These are phyloP conservation scores for Neocatenulostroma microsporum DNA, from an alignment of 2,329 filamentous ascomycete species.

Conservation along the genomic window DNA sequence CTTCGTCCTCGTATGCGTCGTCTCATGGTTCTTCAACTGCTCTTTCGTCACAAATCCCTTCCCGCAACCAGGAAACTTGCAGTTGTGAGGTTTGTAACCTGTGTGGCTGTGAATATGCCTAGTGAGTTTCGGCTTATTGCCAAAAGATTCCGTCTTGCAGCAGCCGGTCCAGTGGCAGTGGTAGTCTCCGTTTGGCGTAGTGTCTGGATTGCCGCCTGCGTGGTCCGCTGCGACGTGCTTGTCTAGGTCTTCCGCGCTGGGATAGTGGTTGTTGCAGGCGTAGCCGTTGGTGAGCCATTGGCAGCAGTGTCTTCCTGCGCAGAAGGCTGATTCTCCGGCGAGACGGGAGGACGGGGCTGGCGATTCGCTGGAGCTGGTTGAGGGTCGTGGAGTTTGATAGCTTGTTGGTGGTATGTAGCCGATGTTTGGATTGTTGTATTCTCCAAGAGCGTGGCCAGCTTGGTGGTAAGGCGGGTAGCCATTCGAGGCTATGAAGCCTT, in stretches of 20 bases:
- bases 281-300: conserved; percentile 19
- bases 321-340: conserved; percentile 19
- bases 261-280: conserved; percentile 15
- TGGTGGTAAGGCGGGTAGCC: no score
- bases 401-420: background rate
- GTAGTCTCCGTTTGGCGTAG: conserved; percentile 16
- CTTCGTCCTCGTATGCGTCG: conserved; percentile 59
- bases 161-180: conserved; percentile 47
- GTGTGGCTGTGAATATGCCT: conserved; percentile 60
- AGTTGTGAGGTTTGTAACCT: conserved; percentile 42
- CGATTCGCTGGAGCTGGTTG: conserved; percentile 1
- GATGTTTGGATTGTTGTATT: background rate
- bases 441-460: background rate
- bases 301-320: conserved; percentile 23
- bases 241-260: conserved; percentile 13
- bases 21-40: conserved; percentile 58
- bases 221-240: conserved; percentile 11
- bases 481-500: no score
- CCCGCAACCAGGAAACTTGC: conserved; percentile 49
- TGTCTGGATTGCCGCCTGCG: conserved; percentile 6
- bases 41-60: conserved; percentile 58
- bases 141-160: conserved; percentile 47
- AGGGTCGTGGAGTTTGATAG: background rate
- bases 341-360: conserved; percentile 9
- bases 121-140: conserved; percentile 56